Evolutionary conservation across 78 protist species (phyloP), one percentile per base, ranked within the genome.

Genomic region (Anaeramoeba flamelloides): DNA sequence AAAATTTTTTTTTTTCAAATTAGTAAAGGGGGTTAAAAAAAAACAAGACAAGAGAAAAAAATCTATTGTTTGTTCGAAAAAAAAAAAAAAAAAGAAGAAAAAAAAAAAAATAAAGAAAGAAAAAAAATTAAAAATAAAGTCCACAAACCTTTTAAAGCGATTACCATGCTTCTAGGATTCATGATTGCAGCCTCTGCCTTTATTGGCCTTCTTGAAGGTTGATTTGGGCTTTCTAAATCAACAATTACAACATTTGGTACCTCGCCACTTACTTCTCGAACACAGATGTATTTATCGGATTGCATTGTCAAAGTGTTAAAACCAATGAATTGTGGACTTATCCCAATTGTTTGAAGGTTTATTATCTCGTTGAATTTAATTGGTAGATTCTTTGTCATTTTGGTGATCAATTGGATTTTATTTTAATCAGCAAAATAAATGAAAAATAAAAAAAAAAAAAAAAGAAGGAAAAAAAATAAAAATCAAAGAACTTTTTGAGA

Each of bases 131-230:
- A 76, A 86, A 87, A 34, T 31, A 38, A 78, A 0, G 78, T 4
- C 77, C 64, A 17, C 36, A 32, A 83, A 90, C 95, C 88, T 33
- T 90, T 82, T 64, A 97, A 89, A 8, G 99, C 99, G 37, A 97
- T 82, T 40, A 97, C 87, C 80, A 90, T 87, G 65, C 86, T 77
- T 36, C 80, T 82, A 36, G 99, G 99, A 86, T 95, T 87, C 98
- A 95, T 92, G 75, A 96, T 91, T 41, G 98, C 97, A 0, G 91
- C 79, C 40, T 95, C 99, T 0, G 99, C 94, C 8, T 76, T 78
- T 77, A 91, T 92, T 79, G 93, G 93, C 32, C 89, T 86, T 76
- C 89, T 85, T 34, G 75, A 78, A n/a, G 84, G 81, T 77, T 77
- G 87, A 36, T 40, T 41, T 26, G 94, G 96, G 65, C 80, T 85